These are phyloP conservation scores for Symbiodinium natans DNA, from an alignment of 73 alveolate species.

Conservation along the genomic window DNA sequence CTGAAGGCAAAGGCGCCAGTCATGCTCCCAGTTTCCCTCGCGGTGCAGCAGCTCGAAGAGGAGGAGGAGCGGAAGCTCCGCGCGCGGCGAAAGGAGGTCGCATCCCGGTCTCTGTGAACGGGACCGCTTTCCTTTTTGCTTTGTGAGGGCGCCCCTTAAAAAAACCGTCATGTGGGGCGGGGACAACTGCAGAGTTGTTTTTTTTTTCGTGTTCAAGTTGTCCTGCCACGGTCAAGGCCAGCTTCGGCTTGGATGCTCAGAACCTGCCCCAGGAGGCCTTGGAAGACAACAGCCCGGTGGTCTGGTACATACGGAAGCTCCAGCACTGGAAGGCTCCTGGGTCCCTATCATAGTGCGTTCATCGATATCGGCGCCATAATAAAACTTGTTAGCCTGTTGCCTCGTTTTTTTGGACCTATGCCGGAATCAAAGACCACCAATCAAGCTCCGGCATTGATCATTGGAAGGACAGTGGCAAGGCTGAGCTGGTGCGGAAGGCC, in stretches of 20 bases:
- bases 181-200: too few species aligned
- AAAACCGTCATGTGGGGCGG: too few species aligned
- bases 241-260: slow-evolving; percentile 1
- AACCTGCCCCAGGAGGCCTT: not conserved
- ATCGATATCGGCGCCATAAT: too few species aligned
- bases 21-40: not conserved
- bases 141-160: too few species aligned
- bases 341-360: too few species aligned
- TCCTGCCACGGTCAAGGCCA: not conserved
- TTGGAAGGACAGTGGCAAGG: slow-evolving; percentile 20
- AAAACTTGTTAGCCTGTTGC: too few species aligned
- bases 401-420: too few species aligned
- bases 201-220: too few species aligned
- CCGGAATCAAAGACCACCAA: too few species aligned
- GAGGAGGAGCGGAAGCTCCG: not conserved
- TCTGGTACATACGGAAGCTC: slow-evolving; percentile 24
- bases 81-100: not conserved
- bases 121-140: too few species aligned
- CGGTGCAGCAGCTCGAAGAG: not conserved
- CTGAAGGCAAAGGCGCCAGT: not conserved
- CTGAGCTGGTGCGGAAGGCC: not conserved
- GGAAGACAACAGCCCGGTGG: slow-evolving; percentile 19
- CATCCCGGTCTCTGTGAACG: too few species aligned
- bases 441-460: not conserved
- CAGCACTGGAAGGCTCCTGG: slow-evolving; percentile 14